Conservation (phyloP, 768 basidiomycete genomes). For the Podaxis sp. region DNA sequence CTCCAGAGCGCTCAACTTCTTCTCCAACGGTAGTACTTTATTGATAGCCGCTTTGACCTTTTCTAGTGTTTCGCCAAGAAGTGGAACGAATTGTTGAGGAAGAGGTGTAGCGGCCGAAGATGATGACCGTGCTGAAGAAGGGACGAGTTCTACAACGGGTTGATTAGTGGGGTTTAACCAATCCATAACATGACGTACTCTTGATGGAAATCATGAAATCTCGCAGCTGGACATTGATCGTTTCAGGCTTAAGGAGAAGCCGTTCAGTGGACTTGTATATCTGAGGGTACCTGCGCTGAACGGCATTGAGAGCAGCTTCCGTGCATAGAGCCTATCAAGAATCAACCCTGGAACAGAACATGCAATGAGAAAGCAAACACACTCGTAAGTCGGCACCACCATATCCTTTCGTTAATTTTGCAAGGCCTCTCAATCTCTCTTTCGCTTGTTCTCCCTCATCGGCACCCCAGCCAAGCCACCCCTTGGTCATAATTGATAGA, state of each 20-base stretch:
- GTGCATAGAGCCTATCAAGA: conserved; percentile 82
- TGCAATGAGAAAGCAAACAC: conserved; percentile 22
- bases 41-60: conserved; percentile 68
- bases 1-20: conserved; percentile 81
- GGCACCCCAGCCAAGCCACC: conserved; percentile 81
- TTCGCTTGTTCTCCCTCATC: conserved; percentile 40
- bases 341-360: conserved; percentile 11
- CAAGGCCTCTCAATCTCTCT: conserved; percentile 72
- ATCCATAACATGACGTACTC: conserved; percentile 50
- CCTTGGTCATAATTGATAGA: conserved; percentile 81
- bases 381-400: conserved; percentile 96
- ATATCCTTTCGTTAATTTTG: conserved; percentile 93
- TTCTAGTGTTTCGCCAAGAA: conserved; percentile 67
- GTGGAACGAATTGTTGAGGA: conserved; percentile 77
- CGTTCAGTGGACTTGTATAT: conserved; percentile 92
- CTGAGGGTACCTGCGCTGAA: conserved; percentile 94
- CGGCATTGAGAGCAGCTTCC: conserved; percentile 93
- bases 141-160: conserved; percentile 72
- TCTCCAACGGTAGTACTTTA: conserved; percentile 73
- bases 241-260: conserved; percentile 77
- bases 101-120: conserved; percentile 82
- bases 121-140: conserved; percentile 90
- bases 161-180: neutral
- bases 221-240: conserved; percentile 76
- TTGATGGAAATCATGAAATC: conserved; percentile 98